Conservation (phyloP, 495 filamentous ascomycete species). For the Oidiodendron maius region DNA sequence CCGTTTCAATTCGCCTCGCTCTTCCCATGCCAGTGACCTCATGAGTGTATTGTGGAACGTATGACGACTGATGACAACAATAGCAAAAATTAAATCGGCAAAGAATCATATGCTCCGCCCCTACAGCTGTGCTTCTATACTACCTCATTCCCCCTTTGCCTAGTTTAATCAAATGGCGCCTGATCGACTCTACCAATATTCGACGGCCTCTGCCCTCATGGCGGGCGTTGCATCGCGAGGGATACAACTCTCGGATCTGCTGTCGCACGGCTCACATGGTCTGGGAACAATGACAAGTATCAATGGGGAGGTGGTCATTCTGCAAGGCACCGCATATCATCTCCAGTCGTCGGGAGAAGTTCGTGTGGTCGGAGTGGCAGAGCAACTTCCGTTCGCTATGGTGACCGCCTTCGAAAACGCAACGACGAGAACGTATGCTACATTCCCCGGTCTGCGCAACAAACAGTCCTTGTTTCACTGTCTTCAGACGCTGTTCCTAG, state of each 20-base stretch:
- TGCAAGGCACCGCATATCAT: constrained; percentile 42
- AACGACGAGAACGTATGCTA: constrained; percentile 10
- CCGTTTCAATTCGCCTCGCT: no score
- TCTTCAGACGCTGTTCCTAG: constrained; percentile 30
- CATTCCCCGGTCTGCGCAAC: constrained; percentile 31
- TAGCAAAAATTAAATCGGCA: background rate
- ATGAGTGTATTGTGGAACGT: no score
- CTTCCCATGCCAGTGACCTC: no score
- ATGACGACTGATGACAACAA: background rate
- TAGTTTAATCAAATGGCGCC: background rate
- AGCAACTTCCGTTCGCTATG: constrained; percentile 37
- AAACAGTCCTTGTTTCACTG: constrained; percentile 25
- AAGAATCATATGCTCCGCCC: background rate
- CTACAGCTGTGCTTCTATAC: no score
- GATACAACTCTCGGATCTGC: constrained; percentile 28
- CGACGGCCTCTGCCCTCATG: constrained; percentile 45
- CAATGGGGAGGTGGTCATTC: constrained; percentile 46
- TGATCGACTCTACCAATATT: constrained; percentile 47
- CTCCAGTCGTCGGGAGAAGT: constrained; percentile 34
- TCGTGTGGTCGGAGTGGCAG: constrained; percentile 20
- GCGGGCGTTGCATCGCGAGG: constrained; percentile 39
- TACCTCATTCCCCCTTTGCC: background rate
- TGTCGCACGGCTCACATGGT: constrained; percentile 41
- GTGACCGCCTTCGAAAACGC: constrained; percentile 34
- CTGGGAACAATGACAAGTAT: constrained; percentile 45